Evolutionary conservation across 441 rosid species (phyloP).

Genomic region (Mallotus japonicus): DNA sequence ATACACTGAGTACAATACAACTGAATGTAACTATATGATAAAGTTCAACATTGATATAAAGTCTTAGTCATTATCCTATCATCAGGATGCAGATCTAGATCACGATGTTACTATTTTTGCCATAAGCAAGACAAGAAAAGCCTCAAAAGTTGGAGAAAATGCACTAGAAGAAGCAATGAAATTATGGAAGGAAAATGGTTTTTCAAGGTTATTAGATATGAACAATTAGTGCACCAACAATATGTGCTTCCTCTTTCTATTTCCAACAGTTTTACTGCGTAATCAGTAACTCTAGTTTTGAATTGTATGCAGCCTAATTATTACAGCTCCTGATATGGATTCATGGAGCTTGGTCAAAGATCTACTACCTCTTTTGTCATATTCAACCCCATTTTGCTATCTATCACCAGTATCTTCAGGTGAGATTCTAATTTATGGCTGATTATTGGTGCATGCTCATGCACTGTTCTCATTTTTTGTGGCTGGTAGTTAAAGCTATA

Average conservation of each 20-base stretch:
- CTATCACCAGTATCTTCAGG: constrained; percentile 94
- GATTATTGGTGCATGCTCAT: background rate
- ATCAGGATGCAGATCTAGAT: constrained; percentile 29
- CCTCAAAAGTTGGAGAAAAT: constrained; percentile 67
- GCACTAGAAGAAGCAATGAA: constrained; percentile 57
- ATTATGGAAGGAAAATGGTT: constrained; percentile 80
- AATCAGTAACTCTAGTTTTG: background rate
- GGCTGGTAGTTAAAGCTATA: background rate
- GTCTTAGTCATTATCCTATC: too few species aligned
- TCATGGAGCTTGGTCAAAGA: constrained; percentile 68
- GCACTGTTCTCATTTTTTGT: background rate
- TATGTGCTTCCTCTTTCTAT: background rate
- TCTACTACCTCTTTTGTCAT: constrained; percentile 67
- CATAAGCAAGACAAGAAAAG: constrained; percentile 41
- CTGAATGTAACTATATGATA: too few species aligned
- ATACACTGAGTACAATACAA: too few species aligned
- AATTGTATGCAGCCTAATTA: constrained; percentile 55
- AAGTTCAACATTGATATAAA: too few species aligned
- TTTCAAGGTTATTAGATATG: constrained; percentile 61
- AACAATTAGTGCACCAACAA: constrained; percentile 7
- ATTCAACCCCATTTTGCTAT: constrained; percentile 88
- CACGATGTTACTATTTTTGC: constrained; percentile 29
- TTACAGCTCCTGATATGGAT: constrained; percentile 85
- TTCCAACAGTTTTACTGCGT: background rate
- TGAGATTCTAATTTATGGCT: constrained; percentile 23